A percentile compares a stretch with the other conserved stretches of the same genome.
These are phyloP conservation scores for Byssoonygena ceratinophila DNA, from an alignment of 2,329 filamentous ascomycete genomes.

Conservation along the genomic window DNA sequence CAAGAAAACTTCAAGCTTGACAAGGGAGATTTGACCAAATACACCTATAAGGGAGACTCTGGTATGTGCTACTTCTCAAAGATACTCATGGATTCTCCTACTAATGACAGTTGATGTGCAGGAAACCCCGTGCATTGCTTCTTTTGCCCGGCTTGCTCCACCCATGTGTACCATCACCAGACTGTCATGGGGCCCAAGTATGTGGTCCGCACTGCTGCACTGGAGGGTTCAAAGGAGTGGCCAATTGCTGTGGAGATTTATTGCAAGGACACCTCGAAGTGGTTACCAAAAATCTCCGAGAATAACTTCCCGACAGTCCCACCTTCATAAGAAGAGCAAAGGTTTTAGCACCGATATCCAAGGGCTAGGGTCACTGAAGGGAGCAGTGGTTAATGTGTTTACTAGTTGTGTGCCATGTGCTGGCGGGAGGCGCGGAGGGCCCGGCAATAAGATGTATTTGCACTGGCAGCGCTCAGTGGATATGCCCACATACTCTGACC, in stretches of 20 bases:
- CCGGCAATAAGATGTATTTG: no score
- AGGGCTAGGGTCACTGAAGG: background rate
- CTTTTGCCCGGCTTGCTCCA: slow-evolving; percentile 48
- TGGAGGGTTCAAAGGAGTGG: slow-evolving; percentile 41
- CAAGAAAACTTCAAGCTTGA: slow-evolving; percentile 42
- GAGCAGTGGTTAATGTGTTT: background rate
- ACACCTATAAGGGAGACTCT: slow-evolving; percentile 48
- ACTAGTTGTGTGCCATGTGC: no score
- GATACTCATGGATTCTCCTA: background rate
- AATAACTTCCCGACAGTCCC: slow-evolving; percentile 37
- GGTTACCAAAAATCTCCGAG: slow-evolving; percentile 44
- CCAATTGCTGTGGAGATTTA: slow-evolving; percentile 45
- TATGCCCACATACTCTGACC: no score
- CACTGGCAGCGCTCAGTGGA: no score
- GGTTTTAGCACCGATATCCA: background rate
- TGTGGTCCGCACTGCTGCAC: slow-evolving; percentile 42
- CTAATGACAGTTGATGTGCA: slow-evolving; percentile 16
- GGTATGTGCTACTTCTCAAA: slow-evolving; percentile 25
- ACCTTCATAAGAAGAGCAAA: background rate
- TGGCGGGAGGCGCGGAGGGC: no score
- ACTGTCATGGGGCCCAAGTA: slow-evolving; percentile 42
- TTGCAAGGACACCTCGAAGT: slow-evolving; percentile 42
- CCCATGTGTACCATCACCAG: slow-evolving; percentile 48
- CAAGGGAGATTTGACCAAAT: slow-evolving; percentile 42
- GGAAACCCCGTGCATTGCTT: slow-evolving; percentile 48